Evolutionary conservation across 1,284 basidiomycete genomes (phyloP).

Genomic region (Paramarasmius palmivorus): DNA sequence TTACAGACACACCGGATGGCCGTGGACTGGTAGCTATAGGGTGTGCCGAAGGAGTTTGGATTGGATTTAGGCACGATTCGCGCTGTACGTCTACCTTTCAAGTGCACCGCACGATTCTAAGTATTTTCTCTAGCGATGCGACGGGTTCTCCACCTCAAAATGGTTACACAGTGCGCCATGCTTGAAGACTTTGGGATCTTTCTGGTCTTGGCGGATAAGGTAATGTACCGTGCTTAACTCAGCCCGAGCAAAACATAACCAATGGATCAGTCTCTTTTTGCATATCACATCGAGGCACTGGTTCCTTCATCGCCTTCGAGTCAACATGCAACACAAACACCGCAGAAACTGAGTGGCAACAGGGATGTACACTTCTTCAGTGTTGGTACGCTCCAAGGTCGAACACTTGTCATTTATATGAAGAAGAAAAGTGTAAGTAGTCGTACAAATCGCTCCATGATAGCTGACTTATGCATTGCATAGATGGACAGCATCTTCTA

Average conservation of each 20-base stretch:
- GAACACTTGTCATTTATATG: slow-evolving; percentile 93
- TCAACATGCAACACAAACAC: slow-evolving; percentile 64
- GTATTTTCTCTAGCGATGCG: slow-evolving; percentile 55
- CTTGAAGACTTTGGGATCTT: slow-evolving; percentile 87
- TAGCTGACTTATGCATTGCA: too few relatives aligned
- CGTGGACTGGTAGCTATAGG: slow-evolving; percentile 80
- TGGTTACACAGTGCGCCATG: slow-evolving; percentile 84
- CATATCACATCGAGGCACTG: slow-evolving; percentile 93
- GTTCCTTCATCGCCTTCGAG: slow-evolving; percentile 82
- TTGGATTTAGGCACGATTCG: slow-evolving; percentile 79
- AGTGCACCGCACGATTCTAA: slow-evolving; percentile 5
- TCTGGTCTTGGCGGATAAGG: slow-evolving; percentile 84
- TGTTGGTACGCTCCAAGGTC: slow-evolving; percentile 81
- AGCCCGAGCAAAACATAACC: too few relatives aligned
- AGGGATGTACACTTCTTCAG: slow-evolving; percentile 95
- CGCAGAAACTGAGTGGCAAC: slow-evolving; percentile 86
- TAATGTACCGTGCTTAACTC: slow-evolving; percentile 19
- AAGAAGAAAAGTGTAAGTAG: slow-evolving; percentile 86
- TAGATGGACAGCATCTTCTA: slow-evolving; percentile 89
- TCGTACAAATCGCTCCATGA: too few relatives aligned
- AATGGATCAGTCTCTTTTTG: slow-evolving; percentile 79
- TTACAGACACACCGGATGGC: slow-evolving; percentile 65
- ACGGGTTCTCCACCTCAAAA: slow-evolving; percentile 80
- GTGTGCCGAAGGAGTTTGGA: slow-evolving; percentile 87
- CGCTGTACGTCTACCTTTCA: slow-evolving; percentile 47